Evolutionary conservation across 495 filamentous ascomycete genomes (phyloP).

Genomic region (Penicillium ochrochloron): DNA sequence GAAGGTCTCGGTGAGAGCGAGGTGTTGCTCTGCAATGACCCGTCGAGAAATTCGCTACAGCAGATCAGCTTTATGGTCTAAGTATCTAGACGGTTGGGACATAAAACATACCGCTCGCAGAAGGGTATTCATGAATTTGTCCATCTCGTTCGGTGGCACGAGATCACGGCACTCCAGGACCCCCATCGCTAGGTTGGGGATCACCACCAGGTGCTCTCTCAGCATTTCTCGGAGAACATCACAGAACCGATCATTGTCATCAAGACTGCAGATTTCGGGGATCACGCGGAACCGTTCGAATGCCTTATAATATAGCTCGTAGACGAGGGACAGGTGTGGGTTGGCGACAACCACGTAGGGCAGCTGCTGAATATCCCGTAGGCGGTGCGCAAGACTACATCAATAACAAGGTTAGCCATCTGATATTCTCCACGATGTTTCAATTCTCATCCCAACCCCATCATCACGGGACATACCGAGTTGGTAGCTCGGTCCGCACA

Average conservation of each 20-base stretch:
- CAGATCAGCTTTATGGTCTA: conserved; percentile 2
- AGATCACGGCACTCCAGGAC: conserved; percentile 84
- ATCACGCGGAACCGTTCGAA: conserved; percentile 89
- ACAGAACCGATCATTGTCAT: conserved; percentile 92
- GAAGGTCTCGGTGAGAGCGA: conserved; percentile 96
- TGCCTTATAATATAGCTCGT: conserved; percentile 94
- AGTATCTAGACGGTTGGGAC: not conserved
- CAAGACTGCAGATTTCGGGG: conserved; percentile 78
- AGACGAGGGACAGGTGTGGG: conserved; percentile 87
- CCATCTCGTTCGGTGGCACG: conserved; percentile 76
- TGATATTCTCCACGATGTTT: not conserved
- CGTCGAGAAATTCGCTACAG: conserved; percentile 85
- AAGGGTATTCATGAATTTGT: conserved; percentile 94
- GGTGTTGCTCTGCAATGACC: conserved; percentile 96
- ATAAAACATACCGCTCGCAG: conserved; percentile 71
- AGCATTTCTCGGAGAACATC: conserved; percentile 77
- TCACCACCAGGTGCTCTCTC: conserved; percentile 87
- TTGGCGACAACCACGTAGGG: conserved; percentile 98
- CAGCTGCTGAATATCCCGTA: conserved; percentile 96
- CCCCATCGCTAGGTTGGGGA: conserved; percentile 92
- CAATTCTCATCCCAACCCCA: not conserved
- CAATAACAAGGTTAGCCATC: not conserved
- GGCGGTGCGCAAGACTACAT: conserved; percentile 82
- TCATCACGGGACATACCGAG: conserved; percentile 57
- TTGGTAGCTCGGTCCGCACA: conserved; percentile 91